Conservation (phyloP, 331 rosid species). For the Acacia concinna region DNA sequence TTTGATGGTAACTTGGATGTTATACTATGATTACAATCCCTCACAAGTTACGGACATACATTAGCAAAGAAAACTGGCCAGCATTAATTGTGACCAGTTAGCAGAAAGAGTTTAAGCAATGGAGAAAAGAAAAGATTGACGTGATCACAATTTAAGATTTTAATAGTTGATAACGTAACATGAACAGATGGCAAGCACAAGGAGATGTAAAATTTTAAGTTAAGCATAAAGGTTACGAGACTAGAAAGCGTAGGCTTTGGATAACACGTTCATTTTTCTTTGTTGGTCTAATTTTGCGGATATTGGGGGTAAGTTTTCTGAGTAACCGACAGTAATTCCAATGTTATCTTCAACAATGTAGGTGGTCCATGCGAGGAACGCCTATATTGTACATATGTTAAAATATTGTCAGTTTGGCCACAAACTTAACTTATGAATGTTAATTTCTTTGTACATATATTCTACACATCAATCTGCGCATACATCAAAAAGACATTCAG, state of each 20-base stretch:
- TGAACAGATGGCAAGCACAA: neutral
- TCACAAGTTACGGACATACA: neutral
- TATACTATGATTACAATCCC: neutral
- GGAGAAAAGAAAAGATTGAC: neutral
- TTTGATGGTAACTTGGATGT: neutral
- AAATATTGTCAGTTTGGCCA: neutral
- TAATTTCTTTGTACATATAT: neutral
- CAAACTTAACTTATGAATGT: neutral
- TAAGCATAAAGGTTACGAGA: neutral
- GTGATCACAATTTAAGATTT: neutral
- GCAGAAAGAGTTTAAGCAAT: neutral
- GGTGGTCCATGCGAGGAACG: slow-evolving; percentile 12
- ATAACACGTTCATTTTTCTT: slow-evolving; percentile 1
- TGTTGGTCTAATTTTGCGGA: slow-evolving; percentile 3
- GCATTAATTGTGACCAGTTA: neutral
- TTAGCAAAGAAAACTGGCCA: neutral
- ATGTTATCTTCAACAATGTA: neutral
- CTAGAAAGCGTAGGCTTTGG: neutral
- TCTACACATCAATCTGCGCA: neutral
- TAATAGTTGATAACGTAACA: neutral
- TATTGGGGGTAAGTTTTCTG: neutral
- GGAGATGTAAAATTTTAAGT: neutral
- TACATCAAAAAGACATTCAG: neutral
- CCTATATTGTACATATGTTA: neutral
- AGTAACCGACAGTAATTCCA: neutral